phyloP scores from a whole-genome alignment of 805 yeast species.

The Candida oleophila region DNA sequence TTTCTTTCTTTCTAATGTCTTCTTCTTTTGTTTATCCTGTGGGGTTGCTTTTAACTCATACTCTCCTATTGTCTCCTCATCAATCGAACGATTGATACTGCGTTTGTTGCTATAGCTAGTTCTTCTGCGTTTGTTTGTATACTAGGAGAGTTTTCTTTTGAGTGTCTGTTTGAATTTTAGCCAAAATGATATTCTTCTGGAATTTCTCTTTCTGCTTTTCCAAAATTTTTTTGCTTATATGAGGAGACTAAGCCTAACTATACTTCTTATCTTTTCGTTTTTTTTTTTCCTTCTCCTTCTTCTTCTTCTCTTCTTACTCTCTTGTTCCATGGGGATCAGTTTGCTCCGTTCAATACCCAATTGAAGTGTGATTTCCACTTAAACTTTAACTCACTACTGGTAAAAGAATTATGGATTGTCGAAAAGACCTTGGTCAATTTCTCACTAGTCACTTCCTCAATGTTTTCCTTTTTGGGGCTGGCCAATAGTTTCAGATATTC shows the following conservation, averaged over 20 bases:
- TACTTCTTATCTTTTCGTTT: neutral
- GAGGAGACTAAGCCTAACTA: neutral
- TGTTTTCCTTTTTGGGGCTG: slow-evolving; percentile 10
- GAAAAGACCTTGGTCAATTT: slow-evolving; percentile 16
- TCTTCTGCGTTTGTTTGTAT: neutral
- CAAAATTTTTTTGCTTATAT: too few relatives aligned
- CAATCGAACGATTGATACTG: neutral
- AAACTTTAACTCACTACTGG: slow-evolving; percentile 14
- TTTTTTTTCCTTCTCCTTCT: neutral
- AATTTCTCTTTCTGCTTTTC: too few relatives aligned
- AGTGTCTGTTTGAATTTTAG: neutral
- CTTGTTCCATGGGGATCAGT: neutral
- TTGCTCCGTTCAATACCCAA: slow-evolving; percentile 11
- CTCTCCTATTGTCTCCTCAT: neutral
- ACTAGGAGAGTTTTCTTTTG: neutral
- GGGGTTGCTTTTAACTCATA: too few relatives aligned
- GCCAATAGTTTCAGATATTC: slow-evolving; percentile 18
- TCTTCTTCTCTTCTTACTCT: neutral
- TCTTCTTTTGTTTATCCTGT: too few relatives aligned
- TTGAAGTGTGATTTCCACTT: slow-evolving; percentile 18
- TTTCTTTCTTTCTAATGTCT: neutral
- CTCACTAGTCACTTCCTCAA: slow-evolving; percentile 8
- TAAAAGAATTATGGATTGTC: slow-evolving; percentile 16
- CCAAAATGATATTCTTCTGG: neutral
- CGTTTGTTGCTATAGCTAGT: neutral